A percentile compares a stretch with the other conserved stretches of the same genome.
Conservation (phyloP, 2,329 filamentous ascomycete genomes). For the Beauveria scarabaeidicola region DNA sequence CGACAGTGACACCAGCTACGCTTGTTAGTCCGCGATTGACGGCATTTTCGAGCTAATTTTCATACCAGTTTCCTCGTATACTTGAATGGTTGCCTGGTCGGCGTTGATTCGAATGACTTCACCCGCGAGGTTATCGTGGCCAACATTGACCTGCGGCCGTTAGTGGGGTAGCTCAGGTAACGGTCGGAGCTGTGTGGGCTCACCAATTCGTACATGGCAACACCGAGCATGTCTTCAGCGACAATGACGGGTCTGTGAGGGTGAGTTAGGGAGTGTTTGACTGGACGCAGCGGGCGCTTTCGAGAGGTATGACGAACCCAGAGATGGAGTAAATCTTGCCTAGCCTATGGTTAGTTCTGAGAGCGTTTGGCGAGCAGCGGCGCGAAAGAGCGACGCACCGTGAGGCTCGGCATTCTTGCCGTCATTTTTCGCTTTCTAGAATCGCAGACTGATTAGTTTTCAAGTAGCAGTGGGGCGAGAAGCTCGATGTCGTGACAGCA, state of each 20-base stretch:
- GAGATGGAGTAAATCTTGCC: slow-evolving; percentile 56
- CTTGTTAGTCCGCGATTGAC: slow-evolving; percentile 11
- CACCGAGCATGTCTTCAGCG: slow-evolving; percentile 96
- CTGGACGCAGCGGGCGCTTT: background rate
- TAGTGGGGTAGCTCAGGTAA: slow-evolving; percentile 5
- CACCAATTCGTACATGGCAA: slow-evolving; percentile 99
- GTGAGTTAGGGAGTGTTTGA: slow-evolving; percentile 22
- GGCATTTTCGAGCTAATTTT: background rate
- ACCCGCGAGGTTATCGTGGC: slow-evolving; percentile 83
- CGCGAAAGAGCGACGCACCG: slow-evolving; percentile 26
- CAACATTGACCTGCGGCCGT: slow-evolving; percentile 68
- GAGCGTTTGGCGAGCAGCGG: background rate
- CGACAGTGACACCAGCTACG: slow-evolving; percentile 84
- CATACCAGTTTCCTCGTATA: slow-evolving; percentile 96
- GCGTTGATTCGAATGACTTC: slow-evolving; percentile 97
- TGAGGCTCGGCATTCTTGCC: slow-evolving; percentile 29
- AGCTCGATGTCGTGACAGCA: background rate
- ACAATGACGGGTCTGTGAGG: slow-evolving; percentile 73
- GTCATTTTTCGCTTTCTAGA: slow-evolving; percentile 26
- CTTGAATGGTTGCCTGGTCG: slow-evolving; percentile 95
- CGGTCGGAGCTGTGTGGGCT: slow-evolving; percentile 21
- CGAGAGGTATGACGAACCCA: slow-evolving; percentile 39
- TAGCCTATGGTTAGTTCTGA: slow-evolving; percentile 18
- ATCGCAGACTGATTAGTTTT: slow-evolving; percentile 16
- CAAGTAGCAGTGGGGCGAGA: slow-evolving; percentile 11